These are phyloP conservation scores for Drechslerella dactyloides DNA, from an alignment of 2,329 filamentous ascomycete genomes.

Conservation along the genomic window DNA sequence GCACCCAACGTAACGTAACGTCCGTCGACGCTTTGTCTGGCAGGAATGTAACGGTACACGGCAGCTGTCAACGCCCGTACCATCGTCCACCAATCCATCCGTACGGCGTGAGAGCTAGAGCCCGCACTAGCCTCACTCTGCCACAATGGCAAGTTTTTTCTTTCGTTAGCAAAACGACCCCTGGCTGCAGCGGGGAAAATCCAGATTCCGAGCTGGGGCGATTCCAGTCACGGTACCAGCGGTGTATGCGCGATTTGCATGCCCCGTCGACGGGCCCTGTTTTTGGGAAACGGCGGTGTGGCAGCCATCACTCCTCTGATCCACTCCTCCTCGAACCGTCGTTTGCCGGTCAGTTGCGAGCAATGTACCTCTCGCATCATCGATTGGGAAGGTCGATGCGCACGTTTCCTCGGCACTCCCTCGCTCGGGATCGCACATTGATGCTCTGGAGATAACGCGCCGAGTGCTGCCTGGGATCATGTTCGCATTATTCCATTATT, in stretches of 20 bases:
- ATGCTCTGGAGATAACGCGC: slow-evolving; percentile 15
- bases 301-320: not conserved
- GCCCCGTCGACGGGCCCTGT: slow-evolving; percentile 1
- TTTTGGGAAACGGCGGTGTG: too few relatives aligned
- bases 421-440: not conserved
- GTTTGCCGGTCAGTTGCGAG: not conserved
- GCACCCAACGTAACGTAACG: too few relatives aligned
- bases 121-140: too few relatives aligned
- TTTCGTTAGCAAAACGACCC: not conserved
- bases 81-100: too few relatives aligned
- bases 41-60: slow-evolving; percentile 46
- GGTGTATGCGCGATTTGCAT: slow-evolving; percentile 51
- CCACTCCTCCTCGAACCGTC: not conserved
- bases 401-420: slow-evolving; percentile 1
- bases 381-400: slow-evolving; percentile 33
- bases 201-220: slow-evolving; percentile 6
- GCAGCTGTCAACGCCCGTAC: slow-evolving; percentile 37
- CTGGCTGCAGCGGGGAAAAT: not conserved
- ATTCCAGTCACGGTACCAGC: slow-evolving; percentile 44
- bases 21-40: too few relatives aligned
- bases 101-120: too few relatives aligned
- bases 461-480: too few relatives aligned
- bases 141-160: too few relatives aligned
- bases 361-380: not conserved
- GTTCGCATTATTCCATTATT: too few relatives aligned